These are phyloP conservation scores for Furcasterigmium sp. DNA, from an alignment of 2,329 filamentous ascomycete species.

Conservation along the genomic window DNA sequence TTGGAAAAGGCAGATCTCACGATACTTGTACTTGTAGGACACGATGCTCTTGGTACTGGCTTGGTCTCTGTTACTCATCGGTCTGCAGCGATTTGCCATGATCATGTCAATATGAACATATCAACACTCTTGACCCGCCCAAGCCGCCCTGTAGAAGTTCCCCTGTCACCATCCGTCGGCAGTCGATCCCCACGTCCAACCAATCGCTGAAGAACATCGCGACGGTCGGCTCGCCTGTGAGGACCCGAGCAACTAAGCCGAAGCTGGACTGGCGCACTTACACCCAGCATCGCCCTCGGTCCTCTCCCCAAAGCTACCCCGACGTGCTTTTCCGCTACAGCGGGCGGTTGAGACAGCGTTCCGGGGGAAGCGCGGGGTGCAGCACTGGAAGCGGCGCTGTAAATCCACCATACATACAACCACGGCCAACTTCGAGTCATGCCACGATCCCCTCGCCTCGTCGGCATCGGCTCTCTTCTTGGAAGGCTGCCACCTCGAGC, in stretches of 20 bases:
- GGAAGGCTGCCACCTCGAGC: neutral
- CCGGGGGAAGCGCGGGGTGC: too few relatives aligned
- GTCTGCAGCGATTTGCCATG: too few relatives aligned
- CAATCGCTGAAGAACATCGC: slow-evolving; percentile 1
- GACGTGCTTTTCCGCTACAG: neutral
- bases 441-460: neutral
- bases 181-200: neutral
- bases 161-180: too few relatives aligned
- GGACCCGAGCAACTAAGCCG: neutral
- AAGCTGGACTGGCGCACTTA: neutral
- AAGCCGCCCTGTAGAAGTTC: too few relatives aligned
- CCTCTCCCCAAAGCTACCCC: neutral
- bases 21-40: too few relatives aligned
- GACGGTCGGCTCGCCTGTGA: slow-evolving; percentile 1
- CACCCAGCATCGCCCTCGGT: neutral
- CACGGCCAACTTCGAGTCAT: neutral
- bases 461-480: slow-evolving; percentile 5
- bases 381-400: too few relatives aligned
- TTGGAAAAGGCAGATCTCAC: too few relatives aligned
- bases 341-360: too few relatives aligned
- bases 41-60: too few relatives aligned
- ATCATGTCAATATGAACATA: too few relatives aligned
- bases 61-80: too few relatives aligned
- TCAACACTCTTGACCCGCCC: too few relatives aligned
- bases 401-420: neutral